phyloP scores from a whole-genome alignment of 345 rosid species.

The Euphorbia peplus region DNA sequence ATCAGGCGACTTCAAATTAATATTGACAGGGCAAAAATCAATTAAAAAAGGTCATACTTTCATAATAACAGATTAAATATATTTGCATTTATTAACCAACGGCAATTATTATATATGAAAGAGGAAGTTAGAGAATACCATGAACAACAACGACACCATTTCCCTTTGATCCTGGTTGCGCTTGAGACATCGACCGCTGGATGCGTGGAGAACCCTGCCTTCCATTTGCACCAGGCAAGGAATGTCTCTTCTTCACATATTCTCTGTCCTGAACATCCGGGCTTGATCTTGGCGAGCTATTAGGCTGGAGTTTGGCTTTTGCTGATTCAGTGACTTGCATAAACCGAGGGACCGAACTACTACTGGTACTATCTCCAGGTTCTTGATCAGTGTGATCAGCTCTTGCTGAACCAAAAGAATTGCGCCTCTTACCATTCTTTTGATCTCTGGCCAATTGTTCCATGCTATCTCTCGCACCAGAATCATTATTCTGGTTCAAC shows the following conservation, averaged over 20 bases:
- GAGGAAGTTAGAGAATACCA: constrained; percentile 33
- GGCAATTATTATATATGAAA: neutral
- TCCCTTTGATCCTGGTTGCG: constrained; percentile 63
- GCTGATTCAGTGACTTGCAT: constrained; percentile 98
- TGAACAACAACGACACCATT: constrained; percentile 32
- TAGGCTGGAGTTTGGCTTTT: constrained; percentile 72
- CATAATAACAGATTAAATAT: neutral
- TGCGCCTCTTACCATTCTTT: constrained; percentile 60
- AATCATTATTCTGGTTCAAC: constrained; percentile 48
- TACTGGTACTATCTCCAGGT: constrained; percentile 64
- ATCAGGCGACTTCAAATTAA: neutral
- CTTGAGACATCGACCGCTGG: constrained; percentile 62
- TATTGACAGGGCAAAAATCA: neutral
- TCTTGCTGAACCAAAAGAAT: constrained; percentile 58
- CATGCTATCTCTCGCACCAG: constrained; percentile 38
- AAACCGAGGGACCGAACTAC: constrained; percentile 78
- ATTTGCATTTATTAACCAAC: neutral
- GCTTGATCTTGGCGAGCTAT: constrained; percentile 88
- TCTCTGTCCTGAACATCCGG: constrained; percentile 90
- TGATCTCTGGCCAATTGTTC: constrained; percentile 63
- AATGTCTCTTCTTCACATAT: constrained; percentile 73
- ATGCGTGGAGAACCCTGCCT: constrained; percentile 83
- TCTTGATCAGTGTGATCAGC: constrained; percentile 55
- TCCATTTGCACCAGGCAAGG: constrained; percentile 80
- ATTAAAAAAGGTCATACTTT: neutral